These are phyloP conservation scores for Tulasnella sp. DNA, from an alignment of 768 basidiomycete species.

Conservation along the genomic window DNA sequence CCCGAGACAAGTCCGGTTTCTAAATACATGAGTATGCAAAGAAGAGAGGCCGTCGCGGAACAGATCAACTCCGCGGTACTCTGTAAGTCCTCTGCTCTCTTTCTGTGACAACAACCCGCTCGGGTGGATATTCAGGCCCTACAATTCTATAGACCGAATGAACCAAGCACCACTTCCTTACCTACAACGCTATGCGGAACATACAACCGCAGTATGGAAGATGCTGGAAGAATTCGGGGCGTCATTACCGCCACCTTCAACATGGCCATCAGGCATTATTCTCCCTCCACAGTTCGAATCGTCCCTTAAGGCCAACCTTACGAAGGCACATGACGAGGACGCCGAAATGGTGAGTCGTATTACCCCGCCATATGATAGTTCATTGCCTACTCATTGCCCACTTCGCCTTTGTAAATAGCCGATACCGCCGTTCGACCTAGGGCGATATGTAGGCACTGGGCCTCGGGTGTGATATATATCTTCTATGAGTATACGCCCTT, in stretches of 20 bases:
- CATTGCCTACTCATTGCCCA: not conserved
- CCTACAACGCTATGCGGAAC: conserved; percentile 14
- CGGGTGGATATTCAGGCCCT: not conserved
- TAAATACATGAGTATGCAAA: conserved; percentile 62
- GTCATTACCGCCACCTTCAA: not conserved
- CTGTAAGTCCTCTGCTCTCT: conserved; percentile 40
- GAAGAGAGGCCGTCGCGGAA: conserved; percentile 75
- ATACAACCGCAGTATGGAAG: not conserved
- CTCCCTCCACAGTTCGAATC: not conserved
- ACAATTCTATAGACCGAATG: not conserved
- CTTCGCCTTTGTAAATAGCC: not conserved
- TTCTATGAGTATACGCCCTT: no score
- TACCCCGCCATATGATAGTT: not conserved
- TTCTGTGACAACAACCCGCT: not conserved
- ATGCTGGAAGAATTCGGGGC: not conserved
- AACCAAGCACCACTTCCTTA: conserved; percentile 5
- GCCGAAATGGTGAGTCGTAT: not conserved
- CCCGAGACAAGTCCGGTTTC: conserved; percentile 68
- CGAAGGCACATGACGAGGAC: not conserved
- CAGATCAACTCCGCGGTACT: conserved; percentile 83
- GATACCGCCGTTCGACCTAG: not conserved
- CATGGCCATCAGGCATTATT: not conserved
- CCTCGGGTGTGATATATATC: not conserved
- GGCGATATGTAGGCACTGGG: not conserved
- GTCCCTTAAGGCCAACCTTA: not conserved